Conservation (phyloP, 1,284 basidiomycete genomes). For the Cryptococcus sp. region DNA sequence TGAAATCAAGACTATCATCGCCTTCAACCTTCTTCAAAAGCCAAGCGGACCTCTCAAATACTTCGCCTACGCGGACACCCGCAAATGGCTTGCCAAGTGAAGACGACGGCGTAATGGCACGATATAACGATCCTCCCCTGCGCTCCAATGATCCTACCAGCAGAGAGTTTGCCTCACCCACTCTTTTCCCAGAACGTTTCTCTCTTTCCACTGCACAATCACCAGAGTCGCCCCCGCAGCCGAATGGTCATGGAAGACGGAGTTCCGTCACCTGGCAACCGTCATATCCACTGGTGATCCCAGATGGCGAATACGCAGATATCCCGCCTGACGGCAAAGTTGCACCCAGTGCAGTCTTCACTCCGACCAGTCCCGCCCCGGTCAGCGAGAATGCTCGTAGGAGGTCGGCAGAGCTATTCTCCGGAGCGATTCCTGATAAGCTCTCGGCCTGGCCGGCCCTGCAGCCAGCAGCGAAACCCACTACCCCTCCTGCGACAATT, state of each 20-base stretch:
- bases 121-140: slow-evolving; percentile 23
- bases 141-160: slow-evolving; percentile 7
- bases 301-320: slow-evolving; percentile 30
- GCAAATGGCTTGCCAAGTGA: slow-evolving; percentile 1
- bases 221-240: slow-evolving; percentile 15
- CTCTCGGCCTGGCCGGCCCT: slow-evolving; percentile 10
- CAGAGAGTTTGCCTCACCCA: slow-evolving; percentile 21
- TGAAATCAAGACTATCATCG: slow-evolving; percentile 17
- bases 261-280: slow-evolving; percentile 31
- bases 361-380: neutral
- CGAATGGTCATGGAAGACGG: slow-evolving; percentile 7
- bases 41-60: neutral
- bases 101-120: slow-evolving; percentile 1
- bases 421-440: neutral
- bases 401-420: slow-evolving; percentile 17
- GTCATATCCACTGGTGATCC: slow-evolving; percentile 34
- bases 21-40: slow-evolving; percentile 25
- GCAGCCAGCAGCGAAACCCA: neutral
- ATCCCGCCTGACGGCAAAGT: slow-evolving; percentile 31
- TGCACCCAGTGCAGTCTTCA: neutral
- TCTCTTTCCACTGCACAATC: slow-evolving; percentile 24
- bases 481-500: neutral
- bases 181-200: slow-evolving; percentile 27
- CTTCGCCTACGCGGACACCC: slow-evolving; percentile 7
- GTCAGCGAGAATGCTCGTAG: slow-evolving; percentile 31